A percentile compares a stretch with the other conserved stretches of the same genome.
Evolutionary conservation across 371 early-diverging fungal species (phyloP).

Genomic region (Mucor sp.): DNA sequence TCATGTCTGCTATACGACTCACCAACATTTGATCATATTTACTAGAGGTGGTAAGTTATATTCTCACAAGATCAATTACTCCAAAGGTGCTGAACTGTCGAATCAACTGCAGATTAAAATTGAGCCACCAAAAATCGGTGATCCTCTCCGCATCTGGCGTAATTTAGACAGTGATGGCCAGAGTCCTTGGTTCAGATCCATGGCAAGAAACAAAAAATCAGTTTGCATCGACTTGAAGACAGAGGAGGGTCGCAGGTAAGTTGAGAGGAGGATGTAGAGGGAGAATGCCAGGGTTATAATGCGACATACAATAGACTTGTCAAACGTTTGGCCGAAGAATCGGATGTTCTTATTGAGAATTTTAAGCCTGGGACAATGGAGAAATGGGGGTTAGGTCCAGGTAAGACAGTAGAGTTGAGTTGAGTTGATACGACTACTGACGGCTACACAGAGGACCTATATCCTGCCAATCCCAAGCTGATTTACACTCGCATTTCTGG

Average conservation of each 20-base stretch:
- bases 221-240: constrained; percentile 53
- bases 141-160: constrained; percentile 58
- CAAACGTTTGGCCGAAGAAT: constrained; percentile 43
- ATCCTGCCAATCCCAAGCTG: constrained; percentile 42
- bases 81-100: neutral
- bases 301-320: constrained; percentile 32
- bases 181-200: constrained; percentile 54
- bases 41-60: constrained; percentile 7
- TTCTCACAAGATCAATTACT: neutral
- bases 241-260: constrained; percentile 48
- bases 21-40: too few species aligned
- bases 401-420: constrained; percentile 14
- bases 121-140: constrained; percentile 55
- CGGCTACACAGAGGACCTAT: constrained; percentile 36
- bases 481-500: constrained; percentile 60
- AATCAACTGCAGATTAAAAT: constrained; percentile 45
- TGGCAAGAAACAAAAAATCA: constrained; percentile 59
- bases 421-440: neutral
- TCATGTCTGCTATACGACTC: neutral
- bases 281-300: too few species aligned
- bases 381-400: constrained; percentile 64
- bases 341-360: constrained; percentile 60
- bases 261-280: neutral
- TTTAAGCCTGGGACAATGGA: constrained; percentile 65
- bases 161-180: constrained; percentile 52